Conservation (phyloP, 1,139 yeast species). For the Taiozyma sp. region DNA sequence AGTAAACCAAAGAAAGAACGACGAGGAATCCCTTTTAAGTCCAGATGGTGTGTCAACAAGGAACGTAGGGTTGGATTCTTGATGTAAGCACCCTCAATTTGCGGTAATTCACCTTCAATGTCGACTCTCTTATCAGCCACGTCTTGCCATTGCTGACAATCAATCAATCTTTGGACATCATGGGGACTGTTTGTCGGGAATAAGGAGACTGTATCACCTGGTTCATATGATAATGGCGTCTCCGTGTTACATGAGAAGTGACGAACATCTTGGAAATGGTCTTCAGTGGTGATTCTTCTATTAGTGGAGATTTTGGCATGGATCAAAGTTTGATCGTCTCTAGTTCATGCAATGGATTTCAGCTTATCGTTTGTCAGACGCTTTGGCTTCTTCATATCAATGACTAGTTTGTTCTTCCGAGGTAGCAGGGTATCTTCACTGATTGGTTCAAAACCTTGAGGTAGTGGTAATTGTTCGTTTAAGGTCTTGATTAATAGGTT, state of each 20-base stretch:
- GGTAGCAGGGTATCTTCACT: constrained; percentile 39
- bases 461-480: constrained; percentile 32
- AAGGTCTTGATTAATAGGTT: constrained; percentile 41
- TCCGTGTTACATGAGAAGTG: constrained; percentile 42
- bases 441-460: constrained; percentile 27
- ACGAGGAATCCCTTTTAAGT: constrained; percentile 76
- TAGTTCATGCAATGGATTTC: constrained; percentile 25
- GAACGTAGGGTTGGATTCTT: constrained; percentile 58
- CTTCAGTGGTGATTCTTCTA: constrained; percentile 53
- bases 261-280: constrained; percentile 91
- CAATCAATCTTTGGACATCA: constrained; percentile 61
- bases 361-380: constrained; percentile 22
- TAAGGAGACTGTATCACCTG: constrained; percentile 79
- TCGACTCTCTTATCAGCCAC: constrained; percentile 50
- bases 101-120: constrained; percentile 25
- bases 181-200: constrained; percentile 66
- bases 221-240: constrained; percentile 36
- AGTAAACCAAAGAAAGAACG: constrained; percentile 66
- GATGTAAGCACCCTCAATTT: constrained; percentile 56
- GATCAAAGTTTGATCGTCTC: constrained; percentile 20
- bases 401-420: constrained; percentile 33
- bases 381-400: constrained; percentile 26
- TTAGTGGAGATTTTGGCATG: constrained; percentile 44
- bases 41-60: constrained; percentile 74
- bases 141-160: constrained; percentile 68